Percentiles rank a stretch among this genome's conserved stretches.
Evolutionary conservation across 345 rosid species (phyloP).

Genomic region (Combretum micranthum): DNA sequence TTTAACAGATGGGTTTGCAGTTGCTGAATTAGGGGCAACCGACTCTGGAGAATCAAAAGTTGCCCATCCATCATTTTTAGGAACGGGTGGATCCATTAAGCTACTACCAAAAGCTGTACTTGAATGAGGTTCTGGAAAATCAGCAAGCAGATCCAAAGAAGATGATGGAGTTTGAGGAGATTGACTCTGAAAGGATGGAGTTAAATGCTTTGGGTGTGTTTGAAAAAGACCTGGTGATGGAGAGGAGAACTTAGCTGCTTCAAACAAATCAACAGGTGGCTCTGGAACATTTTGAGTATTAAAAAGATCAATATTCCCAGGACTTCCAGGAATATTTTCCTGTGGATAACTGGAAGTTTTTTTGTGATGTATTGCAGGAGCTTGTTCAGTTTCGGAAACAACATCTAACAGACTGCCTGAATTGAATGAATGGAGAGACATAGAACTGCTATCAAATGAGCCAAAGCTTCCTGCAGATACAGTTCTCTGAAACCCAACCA

Average conservation of each 20-base stretch:
- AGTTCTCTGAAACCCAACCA: slow-evolving; percentile 46
- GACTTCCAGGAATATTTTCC: slow-evolving; percentile 24
- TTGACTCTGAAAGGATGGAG: slow-evolving; percentile 34
- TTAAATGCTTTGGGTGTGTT: slow-evolving; percentile 17
- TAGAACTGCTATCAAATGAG: slow-evolving; percentile 55
- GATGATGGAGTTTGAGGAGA: slow-evolving; percentile 31
- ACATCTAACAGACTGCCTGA: slow-evolving; percentile 45
- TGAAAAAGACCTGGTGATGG: slow-evolving; percentile 32
- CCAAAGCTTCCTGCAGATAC: slow-evolving; percentile 63
- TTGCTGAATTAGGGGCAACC: slow-evolving; percentile 23
- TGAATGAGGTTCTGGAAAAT: slow-evolving; percentile 35
- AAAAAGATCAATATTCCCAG: slow-evolving; percentile 39
- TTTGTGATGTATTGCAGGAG: slow-evolving; percentile 27
- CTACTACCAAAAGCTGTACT: slow-evolving; percentile 16
- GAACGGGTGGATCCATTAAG: slow-evolving; percentile 23
- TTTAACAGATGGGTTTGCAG: slow-evolving; percentile 20
- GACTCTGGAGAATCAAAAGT: slow-evolving; percentile 65
- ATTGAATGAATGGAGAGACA: slow-evolving; percentile 53
- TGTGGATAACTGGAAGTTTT: slow-evolving; percentile 25
- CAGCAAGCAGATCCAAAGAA: slow-evolving; percentile 46
- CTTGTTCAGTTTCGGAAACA: slow-evolving; percentile 35
- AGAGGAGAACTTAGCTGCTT: slow-evolving; percentile 32
- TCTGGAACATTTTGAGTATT: slow-evolving; percentile 22
- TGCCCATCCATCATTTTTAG: slow-evolving; percentile 86
- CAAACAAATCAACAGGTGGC: slow-evolving; percentile 62